Base-by-base conservation (phyloP, 169 alveolate species). In the Plasmodium knowlesi region DNA sequence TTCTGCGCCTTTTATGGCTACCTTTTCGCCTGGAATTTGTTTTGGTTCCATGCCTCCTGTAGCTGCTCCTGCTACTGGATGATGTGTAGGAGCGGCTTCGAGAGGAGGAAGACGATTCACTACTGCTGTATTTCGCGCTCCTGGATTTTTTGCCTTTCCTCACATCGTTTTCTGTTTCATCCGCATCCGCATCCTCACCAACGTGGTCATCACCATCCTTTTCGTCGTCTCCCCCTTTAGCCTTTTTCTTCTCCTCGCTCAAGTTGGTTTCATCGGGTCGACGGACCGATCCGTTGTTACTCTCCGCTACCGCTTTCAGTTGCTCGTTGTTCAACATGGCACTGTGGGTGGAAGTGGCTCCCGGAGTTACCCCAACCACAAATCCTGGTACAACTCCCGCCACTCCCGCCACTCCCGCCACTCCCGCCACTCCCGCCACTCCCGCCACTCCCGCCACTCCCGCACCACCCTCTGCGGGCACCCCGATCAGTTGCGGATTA, bases 91-190 rank as follows among this genome's bases (percentile, higher is more conserved):
- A 32, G 76, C 54, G 22, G 30, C 22, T 74, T 16, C 76, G 81
- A 3, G 93, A 74, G 37, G 32, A 71, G n/a, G 53, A 25, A 41
- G 43, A 70, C 76, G 32, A 34, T 12, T 41, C 39, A n/a, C 70
- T 83, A n/a, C 61, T 50, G 6, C 93, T 85, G 61, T 85, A 74
- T 74, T 85, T 85, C 54, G 5, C 76, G 28, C 80, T 43, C 46
- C n/a, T 72, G 28, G 83, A 74, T 30, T 8, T 30, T 84, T 84
- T 84, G 30, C 39, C 39, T 82, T 82, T 82, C 25, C n/a, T 39
- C 50, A 25, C 74, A 1, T 61, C 19, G 74, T 61, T 22, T 25
- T 43, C 30, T 14, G 43, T 84, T 84, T 37, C 50, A 39, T 16
- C 41, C 32, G 16, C 74, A 9, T 19, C 37, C 34, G 12, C 16